These are phyloP conservation scores for Neonectria ditissima DNA, from an alignment of 2,329 filamentous ascomycete genomes.

Conservation along the genomic window DNA sequence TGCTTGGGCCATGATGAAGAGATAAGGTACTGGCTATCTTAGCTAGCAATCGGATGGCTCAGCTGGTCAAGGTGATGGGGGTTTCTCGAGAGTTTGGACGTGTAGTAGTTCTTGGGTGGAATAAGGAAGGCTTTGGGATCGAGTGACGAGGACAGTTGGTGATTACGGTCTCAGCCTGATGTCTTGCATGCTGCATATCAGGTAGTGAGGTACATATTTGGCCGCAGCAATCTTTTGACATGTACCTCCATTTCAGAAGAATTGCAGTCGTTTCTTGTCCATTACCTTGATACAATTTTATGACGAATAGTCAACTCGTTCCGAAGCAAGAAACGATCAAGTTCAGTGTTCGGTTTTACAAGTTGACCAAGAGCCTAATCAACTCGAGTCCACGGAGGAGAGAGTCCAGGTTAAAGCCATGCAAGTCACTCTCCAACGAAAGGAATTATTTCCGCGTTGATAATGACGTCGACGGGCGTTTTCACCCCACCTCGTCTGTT, in stretches of 20 bases:
- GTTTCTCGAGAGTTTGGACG: background rate
- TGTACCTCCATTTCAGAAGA: background rate
- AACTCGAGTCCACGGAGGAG: background rate
- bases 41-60: no score
- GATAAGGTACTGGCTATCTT: background rate
- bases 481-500: background rate
- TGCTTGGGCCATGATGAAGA: slow-evolving; percentile 38
- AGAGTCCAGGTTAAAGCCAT: no score
- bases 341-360: background rate
- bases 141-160: background rate
- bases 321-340: background rate
- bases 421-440: background rate
- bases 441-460: slow-evolving; percentile 2
- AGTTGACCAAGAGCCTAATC: background rate
- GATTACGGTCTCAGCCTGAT: background rate
- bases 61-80: background rate
- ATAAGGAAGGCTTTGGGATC: background rate
- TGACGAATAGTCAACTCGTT: background rate
- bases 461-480: background rate
- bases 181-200: background rate
- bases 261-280: no score
- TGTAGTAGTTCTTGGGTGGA: background rate
- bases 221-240: background rate
- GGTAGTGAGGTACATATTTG: background rate
- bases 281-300: background rate